These are phyloP conservation scores for Delphinella strobiligena DNA, from an alignment of 2,329 filamentous ascomycete genomes.

Conservation along the genomic window DNA sequence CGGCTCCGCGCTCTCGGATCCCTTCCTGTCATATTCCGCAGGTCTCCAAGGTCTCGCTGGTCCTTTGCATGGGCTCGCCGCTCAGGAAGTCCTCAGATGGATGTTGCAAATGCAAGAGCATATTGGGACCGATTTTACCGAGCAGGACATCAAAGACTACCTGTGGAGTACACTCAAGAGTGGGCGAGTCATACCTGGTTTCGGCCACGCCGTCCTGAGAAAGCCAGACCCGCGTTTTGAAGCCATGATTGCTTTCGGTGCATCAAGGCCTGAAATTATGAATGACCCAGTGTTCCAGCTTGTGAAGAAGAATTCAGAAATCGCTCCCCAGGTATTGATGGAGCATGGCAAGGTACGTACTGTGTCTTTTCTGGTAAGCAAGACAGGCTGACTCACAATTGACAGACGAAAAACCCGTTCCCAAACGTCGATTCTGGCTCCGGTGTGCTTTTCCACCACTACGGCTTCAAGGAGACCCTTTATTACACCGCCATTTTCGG, in stretches of 20 bases:
- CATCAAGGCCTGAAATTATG: constrained; percentile 71
- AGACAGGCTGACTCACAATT: neutral
- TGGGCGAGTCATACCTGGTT: constrained; percentile 86
- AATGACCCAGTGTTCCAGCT: constrained; percentile 84
- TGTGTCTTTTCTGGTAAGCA: neutral
- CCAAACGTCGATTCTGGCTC: constrained; percentile 93
- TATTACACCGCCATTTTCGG: constrained; percentile 75
- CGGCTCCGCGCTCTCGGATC: constrained; percentile 84
- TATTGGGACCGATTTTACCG: constrained; percentile 66
- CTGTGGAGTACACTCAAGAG: constrained; percentile 90
- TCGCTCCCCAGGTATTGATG: constrained; percentile 80
- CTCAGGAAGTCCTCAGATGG: constrained; percentile 94
- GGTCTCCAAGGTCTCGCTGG: constrained; percentile 91
- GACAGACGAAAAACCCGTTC: constrained; percentile 46
- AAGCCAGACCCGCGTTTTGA: constrained; percentile 96
- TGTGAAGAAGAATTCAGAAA: constrained; percentile 82
- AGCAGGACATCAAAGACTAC: constrained; percentile 75
- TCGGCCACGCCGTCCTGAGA: constrained; percentile 89
- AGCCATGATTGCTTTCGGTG: constrained; percentile 91
- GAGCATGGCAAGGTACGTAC: constrained; percentile 77
- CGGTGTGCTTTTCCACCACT: constrained; percentile 94
- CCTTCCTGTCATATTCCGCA: constrained; percentile 91
- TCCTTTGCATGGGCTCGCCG: constrained; percentile 84
- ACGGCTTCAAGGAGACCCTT: constrained; percentile 90
- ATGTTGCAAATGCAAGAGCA: constrained; percentile 89